Conservation (phyloP, 192 early-diverging fungal genomes). For the Pilaira anomala region DNA sequence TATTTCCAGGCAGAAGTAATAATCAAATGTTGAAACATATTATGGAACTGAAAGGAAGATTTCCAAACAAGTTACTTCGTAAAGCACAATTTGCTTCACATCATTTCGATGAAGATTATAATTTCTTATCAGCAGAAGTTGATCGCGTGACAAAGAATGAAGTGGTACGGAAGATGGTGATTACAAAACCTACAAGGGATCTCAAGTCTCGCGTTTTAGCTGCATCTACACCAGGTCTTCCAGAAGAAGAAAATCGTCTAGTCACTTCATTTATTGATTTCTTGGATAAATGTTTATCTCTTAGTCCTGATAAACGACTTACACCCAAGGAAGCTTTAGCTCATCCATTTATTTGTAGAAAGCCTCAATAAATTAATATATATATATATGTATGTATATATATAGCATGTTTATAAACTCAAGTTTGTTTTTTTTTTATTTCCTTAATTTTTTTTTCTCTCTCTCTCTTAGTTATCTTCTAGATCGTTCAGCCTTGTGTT, state of each 20-base stretch:
- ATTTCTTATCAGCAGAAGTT: constrained; percentile 62
- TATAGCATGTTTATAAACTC: too few relatives aligned
- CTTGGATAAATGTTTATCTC: constrained; percentile 75
- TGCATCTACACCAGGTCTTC: constrained; percentile 46
- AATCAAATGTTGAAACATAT: constrained; percentile 94
- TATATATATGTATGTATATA: too few relatives aligned
- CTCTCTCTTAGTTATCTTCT: too few relatives aligned
- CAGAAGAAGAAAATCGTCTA: constrained; percentile 58
- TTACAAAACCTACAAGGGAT: constrained; percentile 68
- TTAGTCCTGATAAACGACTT: constrained; percentile 89
- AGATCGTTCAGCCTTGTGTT: too few relatives aligned
- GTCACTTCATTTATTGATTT: constrained; percentile 75
- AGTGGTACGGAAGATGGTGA: constrained; percentile 61
- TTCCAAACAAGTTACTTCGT: constrained; percentile 79
- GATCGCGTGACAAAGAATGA: constrained; percentile 66
- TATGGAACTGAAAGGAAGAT: constrained; percentile 91
- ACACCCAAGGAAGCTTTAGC: constrained; percentile 79
- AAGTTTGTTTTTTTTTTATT: too few relatives aligned
- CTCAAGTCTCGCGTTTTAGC: constrained; percentile 63
- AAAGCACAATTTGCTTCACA: constrained; percentile 77
- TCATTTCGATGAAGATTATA: constrained; percentile 83
- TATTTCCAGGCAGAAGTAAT: constrained; percentile 92
- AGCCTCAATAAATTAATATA: too few relatives aligned
- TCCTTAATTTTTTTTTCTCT: too few relatives aligned
- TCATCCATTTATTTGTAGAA: constrained; percentile 73